Percentiles rank a stretch among this genome's conserved stretches.
Evolutionary conservation across 805 yeast genomes (phyloP).

Genomic region (Vanderwaltozyma tropicalis): DNA sequence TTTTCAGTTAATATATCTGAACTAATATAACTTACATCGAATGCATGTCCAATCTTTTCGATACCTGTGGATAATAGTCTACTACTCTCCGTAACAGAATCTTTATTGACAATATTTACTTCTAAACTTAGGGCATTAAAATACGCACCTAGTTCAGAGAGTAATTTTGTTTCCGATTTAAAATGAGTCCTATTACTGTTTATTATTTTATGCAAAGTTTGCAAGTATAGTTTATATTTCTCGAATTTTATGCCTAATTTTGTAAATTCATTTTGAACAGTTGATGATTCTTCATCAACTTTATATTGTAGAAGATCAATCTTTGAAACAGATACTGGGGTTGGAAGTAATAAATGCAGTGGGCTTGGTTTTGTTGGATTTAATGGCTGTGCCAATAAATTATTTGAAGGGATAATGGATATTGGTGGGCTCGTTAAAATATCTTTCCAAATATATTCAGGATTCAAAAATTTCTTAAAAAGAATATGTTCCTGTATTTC

Average conservation of each 20-base stretch:
- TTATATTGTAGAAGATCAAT: conserved; percentile 15
- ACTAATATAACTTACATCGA: conserved; percentile 59
- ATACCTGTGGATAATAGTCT: conserved; percentile 40
- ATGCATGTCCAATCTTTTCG: conserved; percentile 79
- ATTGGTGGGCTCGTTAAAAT: conserved; percentile 50
- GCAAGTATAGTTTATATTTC: conserved; percentile 20
- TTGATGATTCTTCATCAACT: conserved; percentile 16
- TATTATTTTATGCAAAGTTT: conserved; percentile 20
- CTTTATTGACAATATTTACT: conserved; percentile 46
- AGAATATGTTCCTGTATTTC: conserved; percentile 49
- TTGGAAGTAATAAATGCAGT: conserved; percentile 52
- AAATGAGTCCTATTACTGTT: conserved; percentile 27
- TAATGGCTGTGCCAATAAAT: conserved; percentile 50
- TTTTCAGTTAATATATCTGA: conserved; percentile 36
- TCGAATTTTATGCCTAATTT: conserved; percentile 30
- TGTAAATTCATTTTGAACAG: conserved; percentile 31
- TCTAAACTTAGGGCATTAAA: conserved; percentile 53
- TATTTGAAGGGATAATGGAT: conserved; percentile 40
- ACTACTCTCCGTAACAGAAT: conserved; percentile 15
- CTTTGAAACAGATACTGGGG: conserved; percentile 40
- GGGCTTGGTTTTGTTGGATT: conserved; percentile 47
- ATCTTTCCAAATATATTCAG: conserved; percentile 76
- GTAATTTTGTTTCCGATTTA: conserved; percentile 50
- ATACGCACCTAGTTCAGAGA: conserved; percentile 68
- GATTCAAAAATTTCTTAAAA: conserved; percentile 73